Evolutionary conservation across 179 eudicot genomes (phyloP), one percentile per base, ranked within the genome.

Genomic region (Beta macrorhiza): DNA sequence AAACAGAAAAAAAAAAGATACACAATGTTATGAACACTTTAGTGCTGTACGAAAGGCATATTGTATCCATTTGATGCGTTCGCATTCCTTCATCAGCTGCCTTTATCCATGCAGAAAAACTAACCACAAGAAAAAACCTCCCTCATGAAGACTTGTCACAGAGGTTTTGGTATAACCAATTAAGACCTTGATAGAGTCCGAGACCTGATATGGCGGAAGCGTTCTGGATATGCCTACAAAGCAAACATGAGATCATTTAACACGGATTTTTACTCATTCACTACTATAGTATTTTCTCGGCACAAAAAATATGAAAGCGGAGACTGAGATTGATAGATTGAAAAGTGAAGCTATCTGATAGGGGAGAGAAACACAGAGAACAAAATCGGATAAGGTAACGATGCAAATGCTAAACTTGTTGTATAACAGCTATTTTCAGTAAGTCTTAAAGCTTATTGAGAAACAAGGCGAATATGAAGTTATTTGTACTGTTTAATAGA

Each of bases 121-220:
- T 29, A 14, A 5, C 42, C 42, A 49, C 9, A 65, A 9, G 32
- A 67, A 13, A 12, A 12, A 49, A 49, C 7, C 2, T n/a, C 55
- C 9, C 37, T 77, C 22, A 68, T 74, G 62, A 51, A 78, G 80
- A 63, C 56, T 69, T 84, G 51, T 73, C 72, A 58, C 44, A 79
- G 15, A 85, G 45, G 75, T 22, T 74, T 74, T 79, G 78, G 52
- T 83, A 81, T 37, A 87, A 80, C 88, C 90, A 87, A 75, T 85
- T 86, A 3, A 87, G 90, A 62, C 90, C 90, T 64, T 87, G 86
- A 49, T 87, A 87, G 9, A 87, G 88, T 76, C 90, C 90, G 16
- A 37, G 73, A 51, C 90, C 86, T 13, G 88, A 81, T 58, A 83
- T 77, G 67, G 90, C 90, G 16, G 90, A 87, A 56, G 87, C 70